A percentile compares a stretch with the other conserved stretches of the same genome.
phyloP scores from a whole-genome alignment of 257 asterid genomes.

The Fraxinus pennsylvanica region DNA sequence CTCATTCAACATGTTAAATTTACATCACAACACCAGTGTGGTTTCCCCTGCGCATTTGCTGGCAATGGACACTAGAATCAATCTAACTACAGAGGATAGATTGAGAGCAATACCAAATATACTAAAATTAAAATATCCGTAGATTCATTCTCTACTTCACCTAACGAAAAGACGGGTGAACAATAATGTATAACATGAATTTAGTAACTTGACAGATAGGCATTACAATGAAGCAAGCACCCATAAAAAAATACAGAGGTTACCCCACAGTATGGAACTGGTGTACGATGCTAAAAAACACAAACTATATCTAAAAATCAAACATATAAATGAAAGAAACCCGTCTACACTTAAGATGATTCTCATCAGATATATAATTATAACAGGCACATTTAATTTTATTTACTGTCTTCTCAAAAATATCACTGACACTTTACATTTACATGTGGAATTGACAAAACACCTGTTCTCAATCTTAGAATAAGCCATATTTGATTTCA shows the following conservation, averaged over 20 bases:
- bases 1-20: slow-evolving; percentile 58
- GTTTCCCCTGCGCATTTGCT: slow-evolving; percentile 62
- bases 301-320: slow-evolving; percentile 21
- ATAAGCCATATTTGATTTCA: slow-evolving; percentile 65
- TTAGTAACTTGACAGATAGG: slow-evolving; percentile 23
- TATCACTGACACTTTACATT: slow-evolving; percentile 51
- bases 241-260: slow-evolving; percentile 29
- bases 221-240: slow-evolving; percentile 33
- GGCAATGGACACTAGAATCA: slow-evolving; percentile 50
- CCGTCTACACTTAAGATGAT: slow-evolving; percentile 29
- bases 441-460: slow-evolving; percentile 67
- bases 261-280: slow-evolving; percentile 34
- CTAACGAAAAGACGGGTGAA: slow-evolving; percentile 20
- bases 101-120: slow-evolving; percentile 24
- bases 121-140: slow-evolving; percentile 22
- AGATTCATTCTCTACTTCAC: slow-evolving; percentile 11
- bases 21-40: slow-evolving; percentile 67
- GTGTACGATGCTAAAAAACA: slow-evolving; percentile 27
- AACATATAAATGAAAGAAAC: slow-evolving; percentile 24
- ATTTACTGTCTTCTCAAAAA: slow-evolving; percentile 39
- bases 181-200: slow-evolving; percentile 21
- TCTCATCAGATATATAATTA: slow-evolving; percentile 37
- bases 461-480: slow-evolving; percentile 98
- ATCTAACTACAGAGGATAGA: slow-evolving; percentile 41
- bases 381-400: slow-evolving; percentile 39